Percentiles rank a stretch among this genome's conserved stretches.
These are phyloP conservation scores for Colletotrichum costaricense DNA, from an alignment of 2,329 filamentous ascomycete species.

Conservation along the genomic window DNA sequence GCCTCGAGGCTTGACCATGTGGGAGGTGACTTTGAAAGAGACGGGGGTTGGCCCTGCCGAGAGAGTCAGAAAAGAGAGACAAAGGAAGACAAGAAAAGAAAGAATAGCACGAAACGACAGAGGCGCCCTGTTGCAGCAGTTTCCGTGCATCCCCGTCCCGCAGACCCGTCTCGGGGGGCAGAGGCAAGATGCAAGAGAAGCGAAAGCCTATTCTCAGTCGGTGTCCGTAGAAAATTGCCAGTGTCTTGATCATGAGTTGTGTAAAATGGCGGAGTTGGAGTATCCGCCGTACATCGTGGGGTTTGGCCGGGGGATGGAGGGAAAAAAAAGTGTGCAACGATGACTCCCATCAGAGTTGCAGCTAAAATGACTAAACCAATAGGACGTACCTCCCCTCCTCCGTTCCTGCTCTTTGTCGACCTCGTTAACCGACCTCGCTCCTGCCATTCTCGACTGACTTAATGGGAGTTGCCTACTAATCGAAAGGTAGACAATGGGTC, in stretches of 20 bases:
- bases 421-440: neutral
- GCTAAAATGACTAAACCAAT: neutral
- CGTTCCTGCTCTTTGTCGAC: neutral
- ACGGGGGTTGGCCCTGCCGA: neutral
- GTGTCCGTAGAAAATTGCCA: neutral
- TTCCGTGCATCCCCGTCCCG: neutral
- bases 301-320: neutral
- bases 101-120: conserved; percentile 10
- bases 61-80: neutral
- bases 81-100: conserved; percentile 17
- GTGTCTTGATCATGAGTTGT: neutral
- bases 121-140: conserved; percentile 24
- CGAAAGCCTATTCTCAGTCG: neutral
- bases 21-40: neutral
- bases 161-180: neutral
- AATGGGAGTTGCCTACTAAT: neutral
- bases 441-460: neutral
- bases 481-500: neutral
- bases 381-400: neutral
- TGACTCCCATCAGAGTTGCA: neutral
- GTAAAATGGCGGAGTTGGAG: neutral
- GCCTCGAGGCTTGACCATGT: neutral
- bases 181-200: neutral
- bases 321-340: neutral
- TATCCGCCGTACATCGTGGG: neutral